Evolutionary conservation across 176 grass and related monocot species (phyloP).

Genomic region (Ananas comosus): DNA sequence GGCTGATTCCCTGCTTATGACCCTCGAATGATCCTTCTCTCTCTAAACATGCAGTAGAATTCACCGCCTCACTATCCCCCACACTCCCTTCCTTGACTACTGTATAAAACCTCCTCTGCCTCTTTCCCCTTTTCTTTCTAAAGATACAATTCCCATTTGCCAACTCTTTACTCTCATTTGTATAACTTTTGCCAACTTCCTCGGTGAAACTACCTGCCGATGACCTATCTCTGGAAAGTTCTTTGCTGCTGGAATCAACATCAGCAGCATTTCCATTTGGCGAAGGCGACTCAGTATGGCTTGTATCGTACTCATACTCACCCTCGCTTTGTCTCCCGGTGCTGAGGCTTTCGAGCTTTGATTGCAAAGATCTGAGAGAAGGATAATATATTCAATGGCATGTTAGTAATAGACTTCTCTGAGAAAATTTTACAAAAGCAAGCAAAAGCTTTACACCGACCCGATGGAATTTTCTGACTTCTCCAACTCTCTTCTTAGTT

Average conservation of each 20-base stretch:
- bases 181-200: slow-evolving; percentile 34
- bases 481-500: slow-evolving; percentile 64
- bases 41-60: slow-evolving; percentile 32
- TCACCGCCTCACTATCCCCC: slow-evolving; percentile 31
- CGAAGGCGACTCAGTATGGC: slow-evolving; percentile 32
- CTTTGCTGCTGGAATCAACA: slow-evolving; percentile 45
- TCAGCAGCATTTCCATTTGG: slow-evolving; percentile 31
- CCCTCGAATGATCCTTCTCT: slow-evolving; percentile 35
- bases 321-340: slow-evolving; percentile 29
- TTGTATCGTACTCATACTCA: slow-evolving; percentile 31
- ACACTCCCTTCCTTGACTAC: slow-evolving; percentile 23
- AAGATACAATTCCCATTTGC: slow-evolving; percentile 44
- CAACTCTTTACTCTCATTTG: not conserved
- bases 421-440: slow-evolving; percentile 9
- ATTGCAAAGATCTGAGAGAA: slow-evolving; percentile 64
- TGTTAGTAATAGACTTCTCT: slow-evolving; percentile 14
- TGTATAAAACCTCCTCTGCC: slow-evolving; percentile 27
- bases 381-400: too few species aligned
- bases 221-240: slow-evolving; percentile 48
- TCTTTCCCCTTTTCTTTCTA: slow-evolving; percentile 64
- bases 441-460: slow-evolving; percentile 32
- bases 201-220: slow-evolving; percentile 62
- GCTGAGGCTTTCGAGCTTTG: slow-evolving; percentile 56
- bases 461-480: slow-evolving; percentile 74
- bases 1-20: slow-evolving; percentile 8